Conservation (phyloP, 129 eudicot species). For the Daucus carota region DH1_v3.0 NC_030389.2:4000501-4001000, state of each 20-base stretch:
- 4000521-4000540: neutral
- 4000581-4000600: neutral
- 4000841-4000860: constrained; percentile 41
- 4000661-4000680: neutral
- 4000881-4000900: constrained; percentile 70
- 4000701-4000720: neutral
- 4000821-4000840: constrained; percentile 51
- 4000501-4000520: neutral
- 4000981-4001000: constrained; percentile 59
- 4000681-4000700: neutral
- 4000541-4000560: neutral
- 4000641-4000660: neutral
- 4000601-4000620: neutral
- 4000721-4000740: constrained; percentile 8
- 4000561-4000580: neutral
- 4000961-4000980: constrained; percentile 59
- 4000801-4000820: constrained; percentile 58
- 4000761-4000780: constrained; percentile 5
- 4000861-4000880: constrained; percentile 67
- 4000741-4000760: constrained; percentile 5
- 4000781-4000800: constrained; percentile 27
- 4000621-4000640: neutral
- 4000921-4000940: constrained; percentile 16
- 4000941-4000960: constrained; percentile 43
- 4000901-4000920: constrained; percentile 54